Base-by-base conservation (phyloP, 2,329 filamentous ascomycete species). In the Myriosclerotinia duriaeana region DNA sequence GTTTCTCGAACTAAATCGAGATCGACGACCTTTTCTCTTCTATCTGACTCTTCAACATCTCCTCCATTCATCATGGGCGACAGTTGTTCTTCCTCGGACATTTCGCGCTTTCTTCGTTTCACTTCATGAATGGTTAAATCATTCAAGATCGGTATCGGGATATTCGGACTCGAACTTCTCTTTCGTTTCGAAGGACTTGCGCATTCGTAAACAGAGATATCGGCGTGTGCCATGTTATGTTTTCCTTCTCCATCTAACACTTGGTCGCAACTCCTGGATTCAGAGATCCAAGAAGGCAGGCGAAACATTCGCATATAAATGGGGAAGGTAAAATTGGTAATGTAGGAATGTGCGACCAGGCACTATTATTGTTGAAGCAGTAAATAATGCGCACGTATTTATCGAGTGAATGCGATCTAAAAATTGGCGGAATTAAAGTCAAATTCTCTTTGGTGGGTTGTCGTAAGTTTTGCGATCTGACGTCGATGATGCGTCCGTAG, bases 191-290 rank as follows among this genome's bases (percentile, higher is more conserved):
- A 42, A 15, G 64, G 44, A 46, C 60, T 66, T 56, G 55, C 11
- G 72, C 73, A 61, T 72, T 71, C 36, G 72, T 68, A 64, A 12
- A 71, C 67, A 34, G 73, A 70, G 50, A 59, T 59, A 50, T 65
- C 68, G 70, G 71, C 69, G 65, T 72, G 64, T 61, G 72, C 72
- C 74, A 77, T 81, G 70, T 79, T 78, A 71, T 78, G 75, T 69
- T 78, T 78, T 71, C 77, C 76, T 72, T 80, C 78, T 71, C 74
- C 75, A 76, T 77, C 69, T 74, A 80, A 75, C 70, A 79, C 77
- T 77, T 80, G 81, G 66, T 87, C 84, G 79, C 81, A 83, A 81
- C 81, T 83, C 82, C 82, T 81, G 71, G 82, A 78, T 74, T 87
- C 85, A 73, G 83, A 81, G 74, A 81, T 79, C 84, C 85, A 87